Percentiles rank a stretch among this genome's conserved stretches.
phyloP scores from a whole-genome alignment of 2,329 filamentous ascomycete genomes.

The Cercospora zeae-maydis region DNA sequence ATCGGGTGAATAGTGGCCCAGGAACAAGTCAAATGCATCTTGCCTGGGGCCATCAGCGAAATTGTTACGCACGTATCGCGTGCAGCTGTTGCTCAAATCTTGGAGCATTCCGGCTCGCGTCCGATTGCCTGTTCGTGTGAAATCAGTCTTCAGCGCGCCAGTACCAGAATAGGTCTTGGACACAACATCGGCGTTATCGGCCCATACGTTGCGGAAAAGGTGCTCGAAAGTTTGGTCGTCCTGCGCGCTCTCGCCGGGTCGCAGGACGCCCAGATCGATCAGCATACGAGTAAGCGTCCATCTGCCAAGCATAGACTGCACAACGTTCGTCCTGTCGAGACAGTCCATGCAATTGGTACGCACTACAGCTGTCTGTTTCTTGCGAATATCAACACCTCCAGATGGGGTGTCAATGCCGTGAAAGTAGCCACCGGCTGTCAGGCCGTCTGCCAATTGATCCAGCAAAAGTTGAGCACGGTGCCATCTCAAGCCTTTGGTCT shows the following conservation, averaged over 20 bases:
- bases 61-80: conserved; percentile 89
- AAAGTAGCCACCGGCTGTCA: conserved; percentile 85
- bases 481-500: conserved; percentile 93
- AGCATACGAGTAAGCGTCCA: conserved; percentile 87
- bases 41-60: conserved; percentile 90
- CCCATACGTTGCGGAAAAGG: conserved; percentile 96
- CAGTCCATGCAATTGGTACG: conserved; percentile 99
- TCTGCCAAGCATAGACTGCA: conserved; percentile 93
- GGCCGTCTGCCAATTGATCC: conserved; percentile 71
- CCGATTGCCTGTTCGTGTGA: conserved; percentile 86
- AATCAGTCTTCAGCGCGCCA: conserved; percentile 95
- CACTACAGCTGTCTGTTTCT: conserved; percentile 81
- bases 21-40: conserved; percentile 91
- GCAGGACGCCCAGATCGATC: conserved; percentile 74
- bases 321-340: conserved; percentile 93
- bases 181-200: conserved; percentile 95
- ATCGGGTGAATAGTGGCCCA: conserved; percentile 78
- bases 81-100: conserved; percentile 83
- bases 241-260: conserved; percentile 70
- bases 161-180: conserved; percentile 92
- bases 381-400: conserved; percentile 74
- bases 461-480: conserved; percentile 84
- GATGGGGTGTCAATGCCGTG: conserved; percentile 82
- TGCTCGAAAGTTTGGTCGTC: conserved; percentile 80
- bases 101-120: conserved; percentile 81